phyloP scores from a whole-genome alignment of 345 rosid species.

The Hirschfeldia incana region DNA sequence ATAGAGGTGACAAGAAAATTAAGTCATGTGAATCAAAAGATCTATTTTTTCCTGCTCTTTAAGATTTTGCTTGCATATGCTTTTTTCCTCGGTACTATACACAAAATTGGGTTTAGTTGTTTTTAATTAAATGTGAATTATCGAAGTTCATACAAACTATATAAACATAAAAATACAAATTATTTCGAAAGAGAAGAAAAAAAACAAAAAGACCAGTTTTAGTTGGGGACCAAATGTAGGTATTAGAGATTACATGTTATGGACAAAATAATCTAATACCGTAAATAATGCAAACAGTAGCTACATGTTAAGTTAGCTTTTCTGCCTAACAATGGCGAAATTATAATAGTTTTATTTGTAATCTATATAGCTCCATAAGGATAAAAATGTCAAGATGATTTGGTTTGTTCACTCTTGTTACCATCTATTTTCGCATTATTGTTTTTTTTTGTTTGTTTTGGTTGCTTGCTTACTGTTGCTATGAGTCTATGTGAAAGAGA shows the following conservation, averaged over 20 bases:
- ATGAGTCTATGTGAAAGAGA: slow-evolving; percentile 13
- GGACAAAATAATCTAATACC: neutral
- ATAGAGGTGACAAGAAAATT: slow-evolving; percentile 15
- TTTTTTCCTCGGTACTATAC: slow-evolving; percentile 28
- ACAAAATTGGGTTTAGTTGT: slow-evolving; percentile 3
- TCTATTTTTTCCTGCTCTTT: slow-evolving; percentile 25
- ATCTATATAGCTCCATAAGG: neutral
- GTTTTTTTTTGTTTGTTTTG: neutral
- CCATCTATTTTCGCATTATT: neutral
- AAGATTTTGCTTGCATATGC: slow-evolving; percentile 33
- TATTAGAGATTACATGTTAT: neutral
- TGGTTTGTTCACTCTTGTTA: slow-evolving; percentile 20
- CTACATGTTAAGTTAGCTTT: neutral
- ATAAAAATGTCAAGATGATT: slow-evolving; percentile 9
- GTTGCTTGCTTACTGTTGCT: neutral
- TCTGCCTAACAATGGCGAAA: neutral
- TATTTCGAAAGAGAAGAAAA: neutral
- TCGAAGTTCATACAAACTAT: neutral
- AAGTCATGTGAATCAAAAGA: slow-evolving; percentile 31
- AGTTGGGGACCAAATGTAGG: neutral
- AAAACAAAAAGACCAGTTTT: neutral
- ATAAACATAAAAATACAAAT: neutral
- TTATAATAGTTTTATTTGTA: neutral
- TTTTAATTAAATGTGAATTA: neutral
- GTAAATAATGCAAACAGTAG: slow-evolving; percentile 1